phyloP scores from a whole-genome alignment of 2,329 filamentous ascomycete genomes.

The Fusarium pilosicola region DNA sequence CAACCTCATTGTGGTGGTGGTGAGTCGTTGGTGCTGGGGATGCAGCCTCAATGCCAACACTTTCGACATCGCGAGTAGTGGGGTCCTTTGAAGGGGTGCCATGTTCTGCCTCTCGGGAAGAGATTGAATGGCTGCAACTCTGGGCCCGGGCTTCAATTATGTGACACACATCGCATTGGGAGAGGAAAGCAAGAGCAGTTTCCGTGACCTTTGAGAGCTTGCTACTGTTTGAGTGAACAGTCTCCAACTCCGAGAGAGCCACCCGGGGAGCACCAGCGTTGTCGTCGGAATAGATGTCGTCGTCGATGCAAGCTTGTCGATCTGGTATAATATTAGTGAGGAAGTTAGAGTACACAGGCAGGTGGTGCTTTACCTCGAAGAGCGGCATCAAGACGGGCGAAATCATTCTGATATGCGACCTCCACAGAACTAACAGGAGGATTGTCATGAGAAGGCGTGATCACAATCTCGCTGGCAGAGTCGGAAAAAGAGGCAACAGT shows the following conservation, averaged over 20 bases:
- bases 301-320: background rate
- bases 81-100: background rate
- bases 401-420: background rate
- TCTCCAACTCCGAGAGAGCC: background rate
- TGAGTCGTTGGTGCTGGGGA: too few relatives aligned
- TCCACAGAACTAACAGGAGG: background rate
- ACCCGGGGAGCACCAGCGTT: background rate
- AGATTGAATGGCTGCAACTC: background rate
- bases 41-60: too few relatives aligned
- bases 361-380: background rate
- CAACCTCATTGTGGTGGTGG: background rate
- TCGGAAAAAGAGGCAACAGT: background rate
- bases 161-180: background rate
- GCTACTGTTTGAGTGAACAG: background rate
- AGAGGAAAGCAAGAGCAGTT: background rate
- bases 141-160: background rate
- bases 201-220: background rate
- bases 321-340: background rate
- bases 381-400: background rate
- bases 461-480: background rate
- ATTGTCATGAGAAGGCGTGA: background rate
- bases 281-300: conserved; percentile 2
- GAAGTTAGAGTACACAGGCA: too few relatives aligned
- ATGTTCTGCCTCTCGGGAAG: background rate
- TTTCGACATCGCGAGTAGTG: background rate